Evolutionary conservation across 2,329 filamentous ascomycete species (phyloP), one percentile per base, ranked within the genome.

Genomic region (Leptodontidium sp.): DNA sequence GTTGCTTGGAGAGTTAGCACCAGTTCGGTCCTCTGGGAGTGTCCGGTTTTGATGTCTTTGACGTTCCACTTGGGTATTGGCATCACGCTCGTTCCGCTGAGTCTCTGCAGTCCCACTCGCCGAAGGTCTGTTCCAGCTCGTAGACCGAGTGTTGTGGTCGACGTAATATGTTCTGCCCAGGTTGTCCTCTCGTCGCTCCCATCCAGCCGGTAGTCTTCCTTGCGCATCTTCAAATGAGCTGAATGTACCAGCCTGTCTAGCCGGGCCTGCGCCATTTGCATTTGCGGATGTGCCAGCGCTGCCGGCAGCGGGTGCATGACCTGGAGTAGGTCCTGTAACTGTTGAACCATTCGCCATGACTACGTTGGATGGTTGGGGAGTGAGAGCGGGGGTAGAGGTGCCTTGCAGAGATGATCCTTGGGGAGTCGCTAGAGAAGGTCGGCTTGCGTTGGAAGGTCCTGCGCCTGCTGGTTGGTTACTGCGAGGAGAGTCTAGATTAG

Each of bases 201-300:
- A 99, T 43, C 96, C 96, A 62, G 92, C 90, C 43, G 96, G 96
- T 65, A 99, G 82, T 75, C 95, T 90, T 67, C 96, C 96, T 78
- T 98, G 94, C n/a, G 90, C 89, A 81, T 99, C 96, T 82, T 98
- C 95, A 74, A 99, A 99, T 0, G 95, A 94, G 77, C 94, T 98
- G 78, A 97, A 89, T 64, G 88, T 88, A 57, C 84, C 84, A 38
- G 65, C 69, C 26, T 70, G 72, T 71, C 77, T 71, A 59, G 70
- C 40, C 14, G 68, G 67, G 14, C 67, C 57, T 43, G 69, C 65
- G 32, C 74, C 75, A 64, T 74, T 77, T 38, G 69, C 70, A 64
- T 61, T 68, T 12, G 71, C 66, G n/a, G 75, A 61, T 59, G 75
- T 68, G 45, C 76, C 76, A 49, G 69, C 73, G 67, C 75, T 78